Base-by-base conservation (phyloP, 1,139 yeast species). In the Zygoascus sp. region DNA sequence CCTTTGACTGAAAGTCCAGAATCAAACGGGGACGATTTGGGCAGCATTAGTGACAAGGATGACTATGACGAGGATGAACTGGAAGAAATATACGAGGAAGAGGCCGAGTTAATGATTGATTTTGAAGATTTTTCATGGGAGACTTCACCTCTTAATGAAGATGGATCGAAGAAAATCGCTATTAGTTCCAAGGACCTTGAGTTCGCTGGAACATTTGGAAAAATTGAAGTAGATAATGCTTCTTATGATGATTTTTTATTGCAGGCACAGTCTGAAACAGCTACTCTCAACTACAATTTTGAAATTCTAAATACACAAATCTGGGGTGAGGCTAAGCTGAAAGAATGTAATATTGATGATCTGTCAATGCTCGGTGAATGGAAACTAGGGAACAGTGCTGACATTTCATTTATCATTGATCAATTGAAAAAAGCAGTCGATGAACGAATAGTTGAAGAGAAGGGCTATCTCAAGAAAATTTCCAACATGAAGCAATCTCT, bases 331-430 rank as follows among this genome's bases (percentile, higher is more conserved):
- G 22, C 20, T 3, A 20, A 15, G 11, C n/a, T 7, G 2, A 30
- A 16, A 6, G 43, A 30, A 11, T 20, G 30, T 21, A 9, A 21
- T 3, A 5, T 30, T 17, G 9, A 13, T 19, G 43, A 40, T 15
- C 43, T 40, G 6, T 19, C 37, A 9, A 20, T 20, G 28, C 7
- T 19, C 9, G 21, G 32, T 30, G 20, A 32, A 15, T 40, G 43
- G 43, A 40, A 20, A n/a, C 27, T 40, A 23, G 36, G 43, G 2
- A 32, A 40, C n/a, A 30, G 16, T 15, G n/a, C 30, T 19, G 37
- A 28, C 13, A 20, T 40, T 22, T 15, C 43, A 9, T 28, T 7
- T n/a, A n/a, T 40, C 13, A 16, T 23, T 5, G 37, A 30, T 4
- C 36, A 30, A 4, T 28, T 40, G 5, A 21, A 30, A 10, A 32